phyloP scores from a whole-genome alignment of 2,329 filamentous ascomycete species.

The Colletotrichum sp. region DNA sequence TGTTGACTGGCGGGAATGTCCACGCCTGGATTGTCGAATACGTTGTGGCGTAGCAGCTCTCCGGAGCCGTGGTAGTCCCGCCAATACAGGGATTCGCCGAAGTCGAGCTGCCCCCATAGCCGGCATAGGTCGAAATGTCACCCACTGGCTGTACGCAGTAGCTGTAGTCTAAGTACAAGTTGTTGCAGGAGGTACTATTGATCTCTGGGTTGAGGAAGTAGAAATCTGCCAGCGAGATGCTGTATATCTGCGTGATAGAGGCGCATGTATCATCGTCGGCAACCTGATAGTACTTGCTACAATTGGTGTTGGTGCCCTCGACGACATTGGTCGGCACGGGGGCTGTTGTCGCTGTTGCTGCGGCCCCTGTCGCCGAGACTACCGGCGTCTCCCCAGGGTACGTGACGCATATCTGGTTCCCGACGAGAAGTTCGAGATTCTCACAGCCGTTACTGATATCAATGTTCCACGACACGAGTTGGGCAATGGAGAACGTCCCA shows the following conservation, averaged over 20 bases:
- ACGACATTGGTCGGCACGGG: background rate
- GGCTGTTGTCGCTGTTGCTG: background rate
- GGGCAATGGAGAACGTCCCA: background rate
- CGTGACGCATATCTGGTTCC: background rate
- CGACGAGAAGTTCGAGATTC: background rate
- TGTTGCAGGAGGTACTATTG: background rate
- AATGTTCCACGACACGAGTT: background rate
- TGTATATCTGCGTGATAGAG: background rate
- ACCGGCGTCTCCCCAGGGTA: background rate
- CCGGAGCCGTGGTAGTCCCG: background rate
- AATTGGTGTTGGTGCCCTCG: background rate
- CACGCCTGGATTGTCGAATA: background rate
- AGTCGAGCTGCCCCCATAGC: background rate
- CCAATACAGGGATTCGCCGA: background rate
- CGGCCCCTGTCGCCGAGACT: background rate
- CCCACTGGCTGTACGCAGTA: conserved; percentile 14
- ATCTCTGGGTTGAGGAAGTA: background rate
- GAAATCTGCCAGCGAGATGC: background rate
- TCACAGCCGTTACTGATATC: background rate
- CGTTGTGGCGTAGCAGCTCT: background rate
- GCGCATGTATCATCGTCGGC: background rate
- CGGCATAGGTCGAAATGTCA: conserved; percentile 4
- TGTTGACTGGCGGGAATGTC: background rate
- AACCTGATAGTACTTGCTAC: background rate
- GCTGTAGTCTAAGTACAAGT: background rate